phyloP scores from a whole-genome alignment of 1,284 basidiomycete genomes.

The Cutaneotrichosporon cyanovorans region DNA sequence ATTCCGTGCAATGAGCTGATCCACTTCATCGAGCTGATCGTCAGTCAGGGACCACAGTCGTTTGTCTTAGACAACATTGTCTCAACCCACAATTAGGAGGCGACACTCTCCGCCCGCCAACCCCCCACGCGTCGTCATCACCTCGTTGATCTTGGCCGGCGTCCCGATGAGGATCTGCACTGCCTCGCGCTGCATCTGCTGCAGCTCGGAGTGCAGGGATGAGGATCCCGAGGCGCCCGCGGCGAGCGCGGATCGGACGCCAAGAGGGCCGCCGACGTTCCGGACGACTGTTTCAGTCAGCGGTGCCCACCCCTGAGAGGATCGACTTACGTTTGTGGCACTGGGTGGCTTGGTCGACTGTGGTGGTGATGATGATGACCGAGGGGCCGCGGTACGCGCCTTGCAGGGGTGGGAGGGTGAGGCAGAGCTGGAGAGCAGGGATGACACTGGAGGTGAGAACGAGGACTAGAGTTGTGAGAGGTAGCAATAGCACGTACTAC shows the following conservation, averaged over 20 bases:
- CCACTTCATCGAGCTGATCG: slow-evolving; percentile 81
- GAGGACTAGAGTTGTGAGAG: too few relatives aligned
- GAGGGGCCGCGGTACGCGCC: slow-evolving; percentile 67
- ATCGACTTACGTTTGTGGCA: slow-evolving; percentile 61
- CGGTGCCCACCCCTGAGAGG: too few relatives aligned
- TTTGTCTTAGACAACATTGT: neutral
- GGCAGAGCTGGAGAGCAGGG: slow-evolving; percentile 79
- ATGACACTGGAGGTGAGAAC: slow-evolving; percentile 63
- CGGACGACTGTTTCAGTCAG: slow-evolving; percentile 61
- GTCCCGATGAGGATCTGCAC: slow-evolving; percentile 95
- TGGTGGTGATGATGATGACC: slow-evolving; percentile 90
- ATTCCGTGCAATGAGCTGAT: slow-evolving; percentile 90
- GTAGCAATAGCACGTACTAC: slow-evolving; percentile 55
- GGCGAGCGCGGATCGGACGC: slow-evolving; percentile 76
- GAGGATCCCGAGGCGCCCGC: slow-evolving; percentile 62
- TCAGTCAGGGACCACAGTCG: too few relatives aligned
- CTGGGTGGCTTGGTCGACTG: slow-evolving; percentile 96
- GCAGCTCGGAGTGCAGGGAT: slow-evolving; percentile 69
- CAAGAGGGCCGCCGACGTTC: slow-evolving; percentile 83
- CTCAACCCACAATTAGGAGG: slow-evolving; percentile 59
- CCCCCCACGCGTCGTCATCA: slow-evolving; percentile 64
- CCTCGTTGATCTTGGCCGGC: slow-evolving; percentile 86
- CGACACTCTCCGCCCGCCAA: slow-evolving; percentile 73
- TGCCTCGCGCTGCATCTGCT: slow-evolving; percentile 75
- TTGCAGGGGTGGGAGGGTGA: slow-evolving; percentile 53